Percentiles rank a stretch among this genome's conserved stretches.
Conservation (phyloP, 768 basidiomycete genomes). For the Lactarius deliciosus region DNA sequence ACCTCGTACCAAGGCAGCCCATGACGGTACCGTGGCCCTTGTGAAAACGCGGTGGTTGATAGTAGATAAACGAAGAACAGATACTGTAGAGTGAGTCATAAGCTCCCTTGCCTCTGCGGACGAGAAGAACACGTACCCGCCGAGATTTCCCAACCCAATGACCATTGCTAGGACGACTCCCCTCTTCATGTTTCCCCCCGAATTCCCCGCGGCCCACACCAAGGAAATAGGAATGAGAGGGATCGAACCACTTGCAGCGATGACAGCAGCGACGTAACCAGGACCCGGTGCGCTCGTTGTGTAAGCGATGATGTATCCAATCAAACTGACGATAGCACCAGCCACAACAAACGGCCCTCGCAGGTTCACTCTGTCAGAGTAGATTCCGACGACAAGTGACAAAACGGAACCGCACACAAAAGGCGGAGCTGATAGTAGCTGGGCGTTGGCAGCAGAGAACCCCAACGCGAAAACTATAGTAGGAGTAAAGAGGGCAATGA, state of each 20-base stretch:
- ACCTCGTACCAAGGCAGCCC: conserved; percentile 34
- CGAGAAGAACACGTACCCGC: conserved; percentile 42
- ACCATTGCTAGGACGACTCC: conserved; percentile 55
- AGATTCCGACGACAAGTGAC: conserved; percentile 35
- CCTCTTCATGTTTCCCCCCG: conserved; percentile 55
- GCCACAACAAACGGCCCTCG: conserved; percentile 53
- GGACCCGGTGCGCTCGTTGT: conserved; percentile 32
- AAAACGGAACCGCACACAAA: conserved; percentile 36
- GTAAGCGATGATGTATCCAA: conserved; percentile 54
- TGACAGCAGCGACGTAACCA: conserved; percentile 49
- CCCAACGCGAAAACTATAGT: conserved; percentile 42
- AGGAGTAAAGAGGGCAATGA: conserved; percentile 41
- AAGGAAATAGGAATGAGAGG: conserved; percentile 50
- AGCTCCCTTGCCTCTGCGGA: conserved; percentile 24
- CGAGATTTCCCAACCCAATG: conserved; percentile 55
- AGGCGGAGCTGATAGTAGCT: conserved; percentile 42
- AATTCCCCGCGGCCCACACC: conserved; percentile 56
- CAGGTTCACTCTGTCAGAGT: conserved; percentile 39
- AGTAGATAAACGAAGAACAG: conserved; percentile 46
- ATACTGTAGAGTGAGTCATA: conserved; percentile 33
- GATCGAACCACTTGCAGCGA: conserved; percentile 53
- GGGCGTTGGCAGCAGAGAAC: conserved; percentile 45
- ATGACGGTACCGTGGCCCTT: conserved; percentile 44
- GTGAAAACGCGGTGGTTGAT: conserved; percentile 40
- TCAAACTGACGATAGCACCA: conserved; percentile 39